Evolutionary conservation across 257 asterid species (phyloP).

Genomic region (Plectranthus barbatus): DNA sequence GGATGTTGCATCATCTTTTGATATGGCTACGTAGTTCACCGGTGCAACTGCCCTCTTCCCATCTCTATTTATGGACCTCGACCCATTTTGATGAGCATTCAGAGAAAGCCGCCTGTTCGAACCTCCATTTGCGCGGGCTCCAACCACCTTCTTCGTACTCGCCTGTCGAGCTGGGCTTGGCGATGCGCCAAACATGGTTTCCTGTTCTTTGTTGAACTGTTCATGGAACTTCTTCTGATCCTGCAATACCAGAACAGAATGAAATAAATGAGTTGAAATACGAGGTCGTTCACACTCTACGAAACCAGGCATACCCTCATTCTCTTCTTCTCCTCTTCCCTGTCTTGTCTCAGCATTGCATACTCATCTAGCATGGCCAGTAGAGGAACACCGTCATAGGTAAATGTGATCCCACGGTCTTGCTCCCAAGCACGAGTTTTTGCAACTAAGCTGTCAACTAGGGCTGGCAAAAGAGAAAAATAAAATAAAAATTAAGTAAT

Average conservation of each 20-base stretch:
- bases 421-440: constrained; percentile 96
- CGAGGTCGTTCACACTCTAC: neutral
- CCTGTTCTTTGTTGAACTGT: constrained; percentile 63
- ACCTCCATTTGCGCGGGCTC: constrained; percentile 59
- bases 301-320: constrained; percentile 49
- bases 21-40: constrained; percentile 64
- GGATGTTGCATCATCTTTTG: constrained; percentile 48
- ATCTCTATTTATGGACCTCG: constrained; percentile 64
- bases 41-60: constrained; percentile 72
- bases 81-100: constrained; percentile 71
- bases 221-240: constrained; percentile 79
- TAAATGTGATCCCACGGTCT: constrained; percentile 68
- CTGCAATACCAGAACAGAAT: constrained; percentile 22
- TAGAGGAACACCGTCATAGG: constrained; percentile 92
- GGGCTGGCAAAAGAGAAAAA: constrained; percentile 45
- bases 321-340: constrained; percentile 98
- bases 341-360: constrained; percentile 86
- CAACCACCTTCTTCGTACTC: constrained; percentile 59
- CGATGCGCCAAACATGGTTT: constrained; percentile 42
- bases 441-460: constrained; percentile 73
- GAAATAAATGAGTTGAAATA: neutral
- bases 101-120: constrained; percentile 73
- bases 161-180: constrained; percentile 90
- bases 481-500: neutral
- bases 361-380: constrained; percentile 98